phyloP scores from a whole-genome alignment of 441 rosid genomes.

The Capsella rubella region DNA sequence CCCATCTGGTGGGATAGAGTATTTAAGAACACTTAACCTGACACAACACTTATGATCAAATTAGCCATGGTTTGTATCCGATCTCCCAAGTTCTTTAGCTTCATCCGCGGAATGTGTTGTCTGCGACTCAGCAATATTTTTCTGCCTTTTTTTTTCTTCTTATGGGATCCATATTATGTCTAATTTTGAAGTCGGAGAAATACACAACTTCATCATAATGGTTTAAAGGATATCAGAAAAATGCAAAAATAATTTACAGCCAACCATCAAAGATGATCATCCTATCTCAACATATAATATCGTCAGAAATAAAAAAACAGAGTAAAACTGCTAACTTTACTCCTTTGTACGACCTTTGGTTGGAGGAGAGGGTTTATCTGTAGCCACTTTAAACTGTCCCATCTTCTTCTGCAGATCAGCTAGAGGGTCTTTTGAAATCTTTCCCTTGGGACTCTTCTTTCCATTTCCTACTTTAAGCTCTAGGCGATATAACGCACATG shows the following conservation, averaged over 20 bases:
- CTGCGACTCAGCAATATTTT: too few species aligned
- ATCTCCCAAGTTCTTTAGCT: too few species aligned
- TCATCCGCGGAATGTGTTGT: too few species aligned
- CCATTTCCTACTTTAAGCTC: constrained; percentile 54
- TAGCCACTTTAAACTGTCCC: constrained; percentile 62
- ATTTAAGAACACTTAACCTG: too few species aligned
- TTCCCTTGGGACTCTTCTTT: constrained; percentile 70
- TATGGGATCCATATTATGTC: too few species aligned
- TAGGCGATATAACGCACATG: constrained; percentile 60
- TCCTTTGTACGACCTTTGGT: too few species aligned
- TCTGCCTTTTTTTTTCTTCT: too few species aligned
- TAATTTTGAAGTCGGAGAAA: background rate
- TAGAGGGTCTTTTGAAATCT: constrained; percentile 56
- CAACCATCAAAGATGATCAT: constrained; percentile 37
- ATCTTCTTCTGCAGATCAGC: constrained; percentile 73
- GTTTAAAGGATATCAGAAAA: background rate
- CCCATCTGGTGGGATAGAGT: too few species aligned
- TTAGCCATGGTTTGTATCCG: too few species aligned
- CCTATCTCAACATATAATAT: background rate
- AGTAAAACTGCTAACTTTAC: too few species aligned
- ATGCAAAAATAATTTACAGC: constrained; percentile 24
- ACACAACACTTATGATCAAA: too few species aligned
- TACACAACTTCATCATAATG: background rate
- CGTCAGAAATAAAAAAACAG: constrained; percentile 9
- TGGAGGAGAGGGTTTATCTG: constrained; percentile 46